Evolutionary conservation across 106 monocot genomes (phyloP).

Genomic region (Gastrodia elata): DNA sequence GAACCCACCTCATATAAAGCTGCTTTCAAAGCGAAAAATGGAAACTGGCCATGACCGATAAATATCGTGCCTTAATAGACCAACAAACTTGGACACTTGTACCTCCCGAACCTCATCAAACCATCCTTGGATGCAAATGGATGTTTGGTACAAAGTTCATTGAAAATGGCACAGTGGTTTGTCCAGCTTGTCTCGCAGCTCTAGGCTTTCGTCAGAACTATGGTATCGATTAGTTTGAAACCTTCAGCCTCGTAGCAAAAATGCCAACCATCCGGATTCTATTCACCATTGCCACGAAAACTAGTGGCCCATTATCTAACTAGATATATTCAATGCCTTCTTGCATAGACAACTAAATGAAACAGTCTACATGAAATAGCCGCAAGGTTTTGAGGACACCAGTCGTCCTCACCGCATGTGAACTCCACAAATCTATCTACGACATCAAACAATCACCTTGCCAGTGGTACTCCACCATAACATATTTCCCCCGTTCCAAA

Average conservation of each 20-base stretch:
- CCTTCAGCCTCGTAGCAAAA: neutral
- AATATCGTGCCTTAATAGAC: neutral
- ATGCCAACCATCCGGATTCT: slow-evolving; percentile 1
- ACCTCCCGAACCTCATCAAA: neutral
- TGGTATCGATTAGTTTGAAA: neutral
- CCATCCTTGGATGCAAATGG: slow-evolving; percentile 3
- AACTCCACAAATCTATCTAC: neutral
- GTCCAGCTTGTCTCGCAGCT: neutral
- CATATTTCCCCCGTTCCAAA: neutral
- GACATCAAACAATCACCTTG: slow-evolving; percentile 1
- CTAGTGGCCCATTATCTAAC: neutral
- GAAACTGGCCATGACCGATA: no score
- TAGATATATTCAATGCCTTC: slow-evolving; percentile 12
- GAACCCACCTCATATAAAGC: no score
- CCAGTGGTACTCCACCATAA: neutral
- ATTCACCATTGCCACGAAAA: neutral
- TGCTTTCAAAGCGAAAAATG: no score
- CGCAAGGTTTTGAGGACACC: neutral
- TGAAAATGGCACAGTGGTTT: neutral
- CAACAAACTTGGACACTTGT: neutral
- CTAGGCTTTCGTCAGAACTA: neutral
- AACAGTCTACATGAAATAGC: slow-evolving; percentile 9
- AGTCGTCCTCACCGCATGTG: neutral
- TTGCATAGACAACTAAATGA: neutral
- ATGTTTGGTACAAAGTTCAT: neutral